Evolutionary conservation across 371 early-diverging fungal genomes (phyloP), one percentile per base, ranked within the genome.

Genomic region (Mucor saturninus): DNA sequence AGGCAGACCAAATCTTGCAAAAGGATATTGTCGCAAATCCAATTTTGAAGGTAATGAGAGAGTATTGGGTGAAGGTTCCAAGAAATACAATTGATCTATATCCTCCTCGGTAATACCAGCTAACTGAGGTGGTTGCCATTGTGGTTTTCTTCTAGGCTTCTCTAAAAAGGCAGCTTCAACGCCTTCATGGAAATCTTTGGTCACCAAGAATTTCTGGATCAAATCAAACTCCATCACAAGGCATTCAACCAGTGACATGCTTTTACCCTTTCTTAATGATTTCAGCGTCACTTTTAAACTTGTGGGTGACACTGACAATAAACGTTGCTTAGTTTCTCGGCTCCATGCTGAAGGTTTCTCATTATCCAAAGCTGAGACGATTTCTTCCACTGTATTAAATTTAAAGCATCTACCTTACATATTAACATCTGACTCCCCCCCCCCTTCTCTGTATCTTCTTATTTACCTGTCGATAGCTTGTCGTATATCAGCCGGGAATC

Each of bases 191-290:
- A 74, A 77, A 51, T 71, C 71, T 40, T 68, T 71, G 32, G 70
- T 76, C 3, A 89, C 87, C 80, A 94, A 68, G 65, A 93, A 91
- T 64, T 89, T 87, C 61, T 89, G 88, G 8, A 84, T 92, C 29
- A 96, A 75, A 37, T 86, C 83, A 65, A 90, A 93, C 74, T 97
- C 98, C 89, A 93, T 88, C 46, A 83, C 71, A 63, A 97, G 86
- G 68, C 94, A 93, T 58, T 87, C 81, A 10, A 87, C 86, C 69
- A 98, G 84, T 21, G 83, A 76, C 76, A 89, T 68, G 26, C 76
- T 67, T 45, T 68, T 71, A 2, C 91, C 97, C 26, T 77, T 74
- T 35, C 95, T 84, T 50, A 97, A 74, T 72, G 91, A 86, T 61
- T 81, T 83, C 13, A 95, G 77, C 0, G 94, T 94, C 31, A 96